These are phyloP conservation scores for Botrytis elliptica DNA, from an alignment of 2,329 filamentous ascomycete genomes.

Conservation along the genomic window DNA sequence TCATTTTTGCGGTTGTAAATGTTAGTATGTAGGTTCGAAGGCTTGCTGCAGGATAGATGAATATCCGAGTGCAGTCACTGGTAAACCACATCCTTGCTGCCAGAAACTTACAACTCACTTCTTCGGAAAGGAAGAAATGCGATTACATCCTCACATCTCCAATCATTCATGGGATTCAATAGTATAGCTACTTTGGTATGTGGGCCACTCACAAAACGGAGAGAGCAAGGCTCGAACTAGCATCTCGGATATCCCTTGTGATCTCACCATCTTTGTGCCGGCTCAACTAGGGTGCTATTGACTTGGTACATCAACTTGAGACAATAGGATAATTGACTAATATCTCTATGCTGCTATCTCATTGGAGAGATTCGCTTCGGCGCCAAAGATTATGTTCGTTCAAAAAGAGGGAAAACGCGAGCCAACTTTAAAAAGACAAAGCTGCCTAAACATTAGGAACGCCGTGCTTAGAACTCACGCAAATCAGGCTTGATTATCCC, in stretches of 20 bases:
- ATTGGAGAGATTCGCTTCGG: background rate
- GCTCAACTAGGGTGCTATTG: background rate
- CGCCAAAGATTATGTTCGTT: background rate
- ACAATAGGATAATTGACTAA: rapidly evolving
- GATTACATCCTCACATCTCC: background rate
- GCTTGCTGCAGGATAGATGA: background rate
- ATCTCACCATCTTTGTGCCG: background rate
- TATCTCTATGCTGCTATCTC: background rate
- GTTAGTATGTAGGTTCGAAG: background rate
- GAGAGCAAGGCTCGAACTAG: background rate
- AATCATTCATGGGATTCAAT: background rate
- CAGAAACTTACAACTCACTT: background rate
- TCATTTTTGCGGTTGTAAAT: too few species aligned
- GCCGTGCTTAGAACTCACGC: too few species aligned
- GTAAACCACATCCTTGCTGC: background rate
- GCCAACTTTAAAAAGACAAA: background rate
- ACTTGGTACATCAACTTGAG: background rate
- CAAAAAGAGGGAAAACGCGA: background rate
- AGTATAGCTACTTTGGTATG: background rate
- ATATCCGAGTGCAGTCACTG: background rate
- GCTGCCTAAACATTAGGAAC: too few species aligned
- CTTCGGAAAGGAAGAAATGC: background rate
- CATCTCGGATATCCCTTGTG: background rate
- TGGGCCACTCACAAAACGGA: background rate
- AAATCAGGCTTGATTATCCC: background rate